A percentile compares a stretch with the other conserved stretches of the same genome.
phyloP scores from a whole-genome alignment of 2,329 filamentous ascomycete species.

The Ciborinia camelliae region DNA sequence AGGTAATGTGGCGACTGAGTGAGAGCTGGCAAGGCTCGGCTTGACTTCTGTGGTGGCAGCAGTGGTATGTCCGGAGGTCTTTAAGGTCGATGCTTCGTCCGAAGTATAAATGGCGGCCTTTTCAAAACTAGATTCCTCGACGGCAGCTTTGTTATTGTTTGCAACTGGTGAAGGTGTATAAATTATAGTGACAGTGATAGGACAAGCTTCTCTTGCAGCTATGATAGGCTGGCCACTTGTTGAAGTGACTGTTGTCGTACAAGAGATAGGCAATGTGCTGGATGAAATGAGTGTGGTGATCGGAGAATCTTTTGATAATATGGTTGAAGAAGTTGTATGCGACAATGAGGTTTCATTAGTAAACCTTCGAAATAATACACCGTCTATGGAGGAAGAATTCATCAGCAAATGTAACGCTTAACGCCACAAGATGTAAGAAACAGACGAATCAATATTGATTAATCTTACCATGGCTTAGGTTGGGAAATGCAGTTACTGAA shows the following conservation, averaged over 20 bases:
- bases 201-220: slow-evolving; percentile 17
- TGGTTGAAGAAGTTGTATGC: slow-evolving; percentile 11
- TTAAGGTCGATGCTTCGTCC: slow-evolving; percentile 1
- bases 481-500: slow-evolving; percentile 20
- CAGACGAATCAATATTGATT: slow-evolving; percentile 2
- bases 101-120: background rate
- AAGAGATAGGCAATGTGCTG: slow-evolving; percentile 10
- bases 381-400: background rate
- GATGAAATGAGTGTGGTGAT: slow-evolving; percentile 14
- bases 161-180: background rate
- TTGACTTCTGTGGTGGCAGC: background rate
- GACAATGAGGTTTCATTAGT: slow-evolving; percentile 13
- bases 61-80: background rate
- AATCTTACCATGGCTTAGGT: slow-evolving; percentile 17
- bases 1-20: background rate
- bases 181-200: slow-evolving; percentile 18
- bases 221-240: slow-evolving; percentile 13
- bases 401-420: slow-evolving; percentile 17
- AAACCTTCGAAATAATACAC: slow-evolving; percentile 9
- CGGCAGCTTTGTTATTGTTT: background rate
- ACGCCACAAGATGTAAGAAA: slow-evolving; percentile 16
- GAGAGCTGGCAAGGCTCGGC: background rate
- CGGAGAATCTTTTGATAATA: slow-evolving; percentile 17
- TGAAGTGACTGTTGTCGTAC: slow-evolving; percentile 21
- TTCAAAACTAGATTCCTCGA: background rate